A percentile compares a stretch with the other conserved stretches of the same genome.
These are phyloP conservation scores for Mycothermus thermophilus DNA, from an alignment of 495 filamentous ascomycete genomes.

Conservation along the genomic window DNA sequence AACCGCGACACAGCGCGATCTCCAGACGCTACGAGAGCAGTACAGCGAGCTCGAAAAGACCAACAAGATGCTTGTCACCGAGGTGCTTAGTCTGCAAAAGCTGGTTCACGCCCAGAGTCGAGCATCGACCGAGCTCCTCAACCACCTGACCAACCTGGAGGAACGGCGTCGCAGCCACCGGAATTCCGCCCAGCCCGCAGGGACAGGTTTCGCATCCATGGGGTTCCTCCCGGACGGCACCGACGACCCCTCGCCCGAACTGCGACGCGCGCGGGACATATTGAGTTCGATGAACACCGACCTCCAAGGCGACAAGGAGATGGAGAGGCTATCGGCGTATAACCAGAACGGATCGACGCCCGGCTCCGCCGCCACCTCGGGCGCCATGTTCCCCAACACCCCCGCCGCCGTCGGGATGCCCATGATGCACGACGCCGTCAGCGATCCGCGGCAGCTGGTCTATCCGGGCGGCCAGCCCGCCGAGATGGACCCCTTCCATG, in stretches of 20 bases:
- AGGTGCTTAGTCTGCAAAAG: constrained; percentile 79
- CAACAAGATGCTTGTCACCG: constrained; percentile 75
- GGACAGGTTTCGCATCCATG: constrained; percentile 17
- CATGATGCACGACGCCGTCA: constrained; percentile 34
- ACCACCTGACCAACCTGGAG: constrained; percentile 34
- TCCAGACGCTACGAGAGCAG: constrained; percentile 70
- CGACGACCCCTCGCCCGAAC: constrained; percentile 64
- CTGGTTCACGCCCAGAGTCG: constrained; percentile 62
- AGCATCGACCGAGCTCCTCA: constrained; percentile 36
- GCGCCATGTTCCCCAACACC: constrained; percentile 22
- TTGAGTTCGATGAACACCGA: constrained; percentile 69
- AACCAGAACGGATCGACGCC: constrained; percentile 44
- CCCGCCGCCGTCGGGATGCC: constrained; percentile 22
- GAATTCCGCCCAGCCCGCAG: constrained; percentile 26
- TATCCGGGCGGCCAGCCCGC: constrained; percentile 82
- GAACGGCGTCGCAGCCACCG: constrained; percentile 30
- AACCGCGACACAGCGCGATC: constrained; percentile 79
- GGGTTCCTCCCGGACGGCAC: constrained; percentile 29
- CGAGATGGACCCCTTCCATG: constrained; percentile 89
- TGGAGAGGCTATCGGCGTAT: constrained; percentile 65
- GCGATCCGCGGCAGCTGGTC: constrained; percentile 67
- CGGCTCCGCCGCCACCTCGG: constrained; percentile 28
- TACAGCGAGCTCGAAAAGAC: constrained; percentile 76
- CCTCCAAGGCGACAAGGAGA: constrained; percentile 58
- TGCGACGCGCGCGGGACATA: constrained; percentile 82